Conservation (phyloP, 1,139 yeast genomes). For the Torulaspora globosa region DNA sequence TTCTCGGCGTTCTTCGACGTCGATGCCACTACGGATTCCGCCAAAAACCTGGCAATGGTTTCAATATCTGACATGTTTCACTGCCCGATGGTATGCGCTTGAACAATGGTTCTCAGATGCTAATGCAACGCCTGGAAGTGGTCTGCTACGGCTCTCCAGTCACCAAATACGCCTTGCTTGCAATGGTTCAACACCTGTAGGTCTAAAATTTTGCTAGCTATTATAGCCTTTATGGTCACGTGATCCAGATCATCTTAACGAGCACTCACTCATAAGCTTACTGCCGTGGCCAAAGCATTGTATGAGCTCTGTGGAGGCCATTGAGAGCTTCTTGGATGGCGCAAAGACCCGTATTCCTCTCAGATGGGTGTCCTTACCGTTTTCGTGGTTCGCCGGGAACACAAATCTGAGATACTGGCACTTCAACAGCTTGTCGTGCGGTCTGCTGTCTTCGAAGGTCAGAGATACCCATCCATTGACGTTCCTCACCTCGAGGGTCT, state of each 20-base stretch:
- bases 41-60: conserved; percentile 35
- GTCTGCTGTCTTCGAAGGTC: conserved; percentile 57
- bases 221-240: not conserved
- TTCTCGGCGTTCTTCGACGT: conserved; percentile 60
- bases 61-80: conserved; percentile 38
- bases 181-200: not conserved
- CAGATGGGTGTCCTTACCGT: conserved; percentile 92
- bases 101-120: not conserved
- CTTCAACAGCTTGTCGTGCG: conserved; percentile 54
- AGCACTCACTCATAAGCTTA: conserved; percentile 12
- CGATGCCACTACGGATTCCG: conserved; percentile 41
- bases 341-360: conserved; percentile 63
- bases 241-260: conserved; percentile 8
- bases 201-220: not conserved
- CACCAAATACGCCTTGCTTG: not conserved
- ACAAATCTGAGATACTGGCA: conserved; percentile 68
- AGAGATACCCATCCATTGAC: conserved; percentile 88
- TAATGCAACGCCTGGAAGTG: not conserved
- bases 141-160: not conserved
- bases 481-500: conserved; percentile 58
- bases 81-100: not conserved
- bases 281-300: conserved; percentile 10
- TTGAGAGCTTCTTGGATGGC: conserved; percentile 34
- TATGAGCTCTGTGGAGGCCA: conserved; percentile 13
- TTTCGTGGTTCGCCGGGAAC: conserved; percentile 83